Evolutionary conservation across 2,329 filamentous ascomycete genomes (phyloP).

Genomic region (Apiospora sp.): DNA sequence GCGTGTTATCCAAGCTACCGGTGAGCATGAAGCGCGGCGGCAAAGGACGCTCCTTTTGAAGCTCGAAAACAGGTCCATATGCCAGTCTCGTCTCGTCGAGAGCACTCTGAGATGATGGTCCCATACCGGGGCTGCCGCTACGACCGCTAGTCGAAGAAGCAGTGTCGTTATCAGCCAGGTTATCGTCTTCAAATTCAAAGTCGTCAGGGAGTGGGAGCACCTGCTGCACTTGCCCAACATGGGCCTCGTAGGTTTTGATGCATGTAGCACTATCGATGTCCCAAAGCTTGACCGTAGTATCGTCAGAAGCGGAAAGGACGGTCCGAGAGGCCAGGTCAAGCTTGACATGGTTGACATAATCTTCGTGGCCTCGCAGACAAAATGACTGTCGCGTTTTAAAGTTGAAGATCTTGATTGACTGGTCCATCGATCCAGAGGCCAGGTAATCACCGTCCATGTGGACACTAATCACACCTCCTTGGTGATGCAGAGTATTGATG

Average conservation of each 20-base stretch:
- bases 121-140: constrained; percentile 49
- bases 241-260: constrained; percentile 81
- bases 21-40: constrained; percentile 94
- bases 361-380: constrained; percentile 81
- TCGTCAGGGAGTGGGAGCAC: constrained; percentile 84
- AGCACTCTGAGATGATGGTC: constrained; percentile 36
- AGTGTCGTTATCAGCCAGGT: constrained; percentile 62
- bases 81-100: constrained; percentile 57
- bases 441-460: constrained; percentile 87
- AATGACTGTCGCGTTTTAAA: constrained; percentile 85
- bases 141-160: constrained; percentile 58
- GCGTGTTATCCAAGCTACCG: constrained; percentile 87
- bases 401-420: constrained; percentile 91
- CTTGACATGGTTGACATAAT: constrained; percentile 97
- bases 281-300: constrained; percentile 91
- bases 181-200: constrained; percentile 84
- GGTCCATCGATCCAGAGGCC: constrained; percentile 89
- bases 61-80: constrained; percentile 70
- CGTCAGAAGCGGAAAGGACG: constrained; percentile 91
- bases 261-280: constrained; percentile 85
- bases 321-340: constrained; percentile 85
- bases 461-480: constrained; percentile 82
- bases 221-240: constrained; percentile 95
- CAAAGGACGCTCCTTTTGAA: constrained; percentile 68
- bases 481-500: constrained; percentile 82